Percentiles rank a stretch among this genome's conserved stretches.
Evolutionary conservation across 2,329 filamentous ascomycete species (phyloP).

Genomic region (Ophiostoma quercus): DNA sequence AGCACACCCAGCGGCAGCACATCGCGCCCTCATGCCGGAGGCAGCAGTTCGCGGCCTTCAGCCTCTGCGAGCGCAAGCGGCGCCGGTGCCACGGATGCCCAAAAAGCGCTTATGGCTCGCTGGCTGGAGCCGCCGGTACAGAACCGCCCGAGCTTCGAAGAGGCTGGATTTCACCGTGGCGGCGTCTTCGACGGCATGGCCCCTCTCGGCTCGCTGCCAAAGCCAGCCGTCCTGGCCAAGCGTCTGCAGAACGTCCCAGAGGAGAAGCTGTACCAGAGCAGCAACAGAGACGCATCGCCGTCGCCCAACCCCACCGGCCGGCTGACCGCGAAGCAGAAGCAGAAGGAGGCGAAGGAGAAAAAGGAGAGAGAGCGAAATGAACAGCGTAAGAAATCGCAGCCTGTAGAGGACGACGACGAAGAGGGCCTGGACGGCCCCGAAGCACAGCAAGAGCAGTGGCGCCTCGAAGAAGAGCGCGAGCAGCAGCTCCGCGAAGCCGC

Average conservation of each 20-base stretch:
- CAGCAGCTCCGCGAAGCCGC: constrained; percentile 1
- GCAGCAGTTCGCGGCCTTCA: constrained; percentile 16
- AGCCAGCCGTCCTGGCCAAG: constrained; percentile 52
- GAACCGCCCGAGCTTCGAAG: constrained; percentile 68
- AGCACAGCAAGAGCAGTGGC: constrained; percentile 13
- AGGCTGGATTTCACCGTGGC: constrained; percentile 65
- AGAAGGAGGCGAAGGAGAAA: constrained; percentile 11
- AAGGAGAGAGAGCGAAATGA: background rate
- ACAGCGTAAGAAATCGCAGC: constrained; percentile 6
- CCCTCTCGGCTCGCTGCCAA: constrained; percentile 68
- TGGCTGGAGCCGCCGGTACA: constrained; percentile 57
- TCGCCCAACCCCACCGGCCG: background rate
- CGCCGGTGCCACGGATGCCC: constrained; percentile 33
- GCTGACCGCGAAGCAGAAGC: constrained; percentile 15
- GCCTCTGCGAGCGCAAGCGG: background rate
- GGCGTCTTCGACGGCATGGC: constrained; percentile 81
- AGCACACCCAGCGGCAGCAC: constrained; percentile 8
- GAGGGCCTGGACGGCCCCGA: constrained; percentile 2
- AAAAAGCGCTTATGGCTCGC: constrained; percentile 45
- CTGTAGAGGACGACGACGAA: background rate
- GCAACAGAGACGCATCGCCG: constrained; percentile 13
- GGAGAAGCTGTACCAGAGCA: constrained; percentile 22
- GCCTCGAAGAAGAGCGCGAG: constrained; percentile 2
- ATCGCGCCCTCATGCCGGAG: constrained; percentile 25
- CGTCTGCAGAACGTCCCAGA: constrained; percentile 25